Conservation (phyloP, 495 filamentous ascomycete species). For the Aspergillus cavernicola region DNA sequence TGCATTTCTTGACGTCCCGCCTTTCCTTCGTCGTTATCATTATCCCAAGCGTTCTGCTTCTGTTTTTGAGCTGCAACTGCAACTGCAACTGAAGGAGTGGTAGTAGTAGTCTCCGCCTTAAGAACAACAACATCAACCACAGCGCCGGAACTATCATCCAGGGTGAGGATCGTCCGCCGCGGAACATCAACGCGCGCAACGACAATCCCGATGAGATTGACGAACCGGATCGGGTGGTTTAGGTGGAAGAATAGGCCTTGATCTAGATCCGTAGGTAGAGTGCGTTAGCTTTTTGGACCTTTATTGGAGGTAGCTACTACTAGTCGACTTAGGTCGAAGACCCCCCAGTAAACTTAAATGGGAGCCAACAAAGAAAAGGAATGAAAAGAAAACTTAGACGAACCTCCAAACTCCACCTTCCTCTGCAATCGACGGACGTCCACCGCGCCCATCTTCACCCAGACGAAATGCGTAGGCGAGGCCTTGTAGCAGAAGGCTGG, state of each 20-base stretch:
- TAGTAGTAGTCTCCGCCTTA: slow-evolving; percentile 16
- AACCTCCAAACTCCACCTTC: slow-evolving; percentile 66
- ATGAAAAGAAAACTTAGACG: slow-evolving; percentile 1
- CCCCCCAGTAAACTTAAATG: too few species aligned
- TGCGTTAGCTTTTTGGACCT: background rate
- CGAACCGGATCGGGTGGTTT: slow-evolving; percentile 90
- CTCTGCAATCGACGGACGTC: slow-evolving; percentile 61
- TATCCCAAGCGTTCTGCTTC: too few species aligned
- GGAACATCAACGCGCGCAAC: slow-evolving; percentile 68
- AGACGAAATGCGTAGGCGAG: slow-evolving; percentile 77
- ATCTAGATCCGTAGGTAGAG: slow-evolving; percentile 35
- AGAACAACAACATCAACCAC: slow-evolving; percentile 59
- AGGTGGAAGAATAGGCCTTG: slow-evolving; percentile 72
- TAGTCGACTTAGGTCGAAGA: too few species aligned
- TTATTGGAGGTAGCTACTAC: too few species aligned
- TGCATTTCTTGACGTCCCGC: slow-evolving; percentile 23
- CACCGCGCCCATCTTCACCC: slow-evolving; percentile 71
- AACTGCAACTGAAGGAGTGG: slow-evolving; percentile 16
- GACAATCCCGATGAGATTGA: slow-evolving; percentile 69
- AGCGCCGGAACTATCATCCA: slow-evolving; percentile 85
- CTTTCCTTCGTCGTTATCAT: background rate
- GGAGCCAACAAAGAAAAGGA: background rate
- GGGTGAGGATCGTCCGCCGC: slow-evolving; percentile 56
- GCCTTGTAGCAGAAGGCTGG: slow-evolving; percentile 79
- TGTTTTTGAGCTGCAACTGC: too few species aligned